Evolutionary conservation across 2,329 filamentous ascomycete genomes (phyloP), one percentile per base, ranked within the genome.

Genomic region (Neurospora sp.): DNA sequence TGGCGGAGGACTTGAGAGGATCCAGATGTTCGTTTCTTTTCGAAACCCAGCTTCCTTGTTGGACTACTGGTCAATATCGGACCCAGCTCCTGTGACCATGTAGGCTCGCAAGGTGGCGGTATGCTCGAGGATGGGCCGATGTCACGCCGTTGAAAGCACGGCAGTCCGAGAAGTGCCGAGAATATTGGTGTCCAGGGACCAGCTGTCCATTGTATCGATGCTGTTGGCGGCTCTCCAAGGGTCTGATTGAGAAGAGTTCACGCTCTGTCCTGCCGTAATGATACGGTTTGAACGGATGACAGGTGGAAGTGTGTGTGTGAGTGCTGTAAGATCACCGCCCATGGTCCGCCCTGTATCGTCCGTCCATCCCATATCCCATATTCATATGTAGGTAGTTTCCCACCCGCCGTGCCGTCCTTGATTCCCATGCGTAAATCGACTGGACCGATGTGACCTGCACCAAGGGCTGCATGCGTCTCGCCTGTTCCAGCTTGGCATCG

Each of bases 71-170:
- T 58, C 46, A 58, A 58, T 58, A 23, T 23, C 23, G 23, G 23
- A 23, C 23, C 23, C 23, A 23, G 23, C 23, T 23, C 23, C 23
- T 23, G 23, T 58, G 46, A 58, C 46, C 46, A 58, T 58, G 23
- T 23, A 58, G 46, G 46, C 23, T 58, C 46, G 19, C 46, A 58
- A 33, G 46, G 46, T 58, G 33, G 46, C 23, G 13, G 46, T 17
- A 58, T 58, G 46, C 46, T 33, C 23, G 28, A 58, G 46, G 46
- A 70, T 67, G 38, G 70, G 67, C 67, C 74, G 70, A 74, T 74
- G 74, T 75, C 39, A 74, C 74, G 72, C 73, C 72, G 72, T 73
- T 74, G 71, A 68, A 68, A 62, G 68, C 70, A 66, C 69, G 69
- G 43, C 66, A 71, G 70, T 58, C 52, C 23, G 68, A 33, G 43